Base-by-base conservation (phyloP, 1,139 yeast species). In the Saccharomyces hybrid region DNA sequence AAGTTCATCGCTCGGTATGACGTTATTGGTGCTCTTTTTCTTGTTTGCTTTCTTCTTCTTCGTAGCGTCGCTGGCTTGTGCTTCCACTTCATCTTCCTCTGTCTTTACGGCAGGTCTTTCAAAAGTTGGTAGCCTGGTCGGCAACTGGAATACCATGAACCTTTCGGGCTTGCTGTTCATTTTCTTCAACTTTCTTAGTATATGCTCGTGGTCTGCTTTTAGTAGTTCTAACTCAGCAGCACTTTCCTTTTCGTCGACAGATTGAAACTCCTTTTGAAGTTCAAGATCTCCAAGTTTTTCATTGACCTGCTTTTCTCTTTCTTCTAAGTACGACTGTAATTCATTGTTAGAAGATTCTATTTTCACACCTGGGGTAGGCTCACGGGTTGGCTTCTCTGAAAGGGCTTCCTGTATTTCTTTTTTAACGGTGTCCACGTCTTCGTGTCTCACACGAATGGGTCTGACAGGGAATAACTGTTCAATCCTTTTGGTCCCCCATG, bases 61-160 rank as follows among this genome's bases (percentile, higher is more conserved):
- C 2, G n/a, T 53, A 3, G 50, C 26, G 14, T 47, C 42, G 4
- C 42, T 58, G 48, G 52, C 44, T 2, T 48, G 51, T 8, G 53
- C 54, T 1, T 57, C 60, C 2, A 54, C 57, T 19, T 56, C 60
- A 12, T 38, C 56, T 48, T 55, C 61, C 26, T 58, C 64, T 21
- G 61, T 54, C 47, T 58, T 62, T 42, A 62, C 58, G 34, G 59
- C 31, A 38, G 58, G 42, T n/a, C 59, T 62, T 52, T 70, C 70
- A 57, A 84, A 83, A 9, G 71, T 60, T 0, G 96, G 96, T 54
- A 87, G 71, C 14, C 79, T 71, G 44, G 81, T 78, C 4, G 96
- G 96, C 56, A 90, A 72, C 66, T 90, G 96, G 62, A 89, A 72
- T 52, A 88, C 75, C 58, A 85, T 72, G 57, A 80, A 73, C 58